These are phyloP conservation scores for sorghum (Sorghum bicolor) DNA, from an alignment of 176 grass and related monocot genomes.

Conservation along the genomic window Sorghum_bicolor_NCBIv3 NC_012872.2:62467001-62467500, in stretches of 20 bases:
- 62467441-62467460: background rate
- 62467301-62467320: constrained; percentile 87
- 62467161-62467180: constrained; percentile 97
- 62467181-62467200: constrained; percentile 94
- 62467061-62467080: background rate
- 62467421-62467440: background rate
- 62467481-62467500: background rate
- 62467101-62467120: background rate
- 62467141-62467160: constrained; percentile 87
- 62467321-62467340: constrained; percentile 73
- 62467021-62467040: background rate
- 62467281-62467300: constrained; percentile 83
- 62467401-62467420: background rate
- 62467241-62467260: constrained; percentile 83
- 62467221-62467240: constrained; percentile 90
- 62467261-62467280: constrained; percentile 92
- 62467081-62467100: background rate
- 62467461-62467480: background rate
- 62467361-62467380: no score
- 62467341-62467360: constrained; percentile 90
- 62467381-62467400: background rate
- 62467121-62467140: constrained; percentile 60
- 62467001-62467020: background rate
- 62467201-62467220: constrained; percentile 88
- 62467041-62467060: background rate